phyloP scores from a whole-genome alignment of 2,329 filamentous ascomycete genomes.

The Pseudomassariella vexata region DNA sequence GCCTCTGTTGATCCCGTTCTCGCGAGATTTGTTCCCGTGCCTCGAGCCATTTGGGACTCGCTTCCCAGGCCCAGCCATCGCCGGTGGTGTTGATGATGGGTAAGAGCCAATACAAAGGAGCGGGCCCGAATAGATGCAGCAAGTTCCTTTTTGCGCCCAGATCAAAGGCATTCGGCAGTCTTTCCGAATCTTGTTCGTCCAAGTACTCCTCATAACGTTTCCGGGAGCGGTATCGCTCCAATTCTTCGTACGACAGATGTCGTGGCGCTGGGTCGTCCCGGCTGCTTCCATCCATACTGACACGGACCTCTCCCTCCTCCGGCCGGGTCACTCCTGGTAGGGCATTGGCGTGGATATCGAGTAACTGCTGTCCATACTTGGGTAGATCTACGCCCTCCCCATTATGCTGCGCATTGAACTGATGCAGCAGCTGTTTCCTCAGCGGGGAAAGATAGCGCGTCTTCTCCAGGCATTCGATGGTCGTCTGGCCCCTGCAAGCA shows the following conservation, averaged over 20 bases:
- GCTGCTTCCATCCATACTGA: slow-evolving; percentile 24
- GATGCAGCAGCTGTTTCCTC: slow-evolving; percentile 62
- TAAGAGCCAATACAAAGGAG: slow-evolving; percentile 67
- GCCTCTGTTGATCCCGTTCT: slow-evolving; percentile 54
- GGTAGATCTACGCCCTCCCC: slow-evolving; percentile 45
- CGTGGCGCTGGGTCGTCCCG: slow-evolving; percentile 32
- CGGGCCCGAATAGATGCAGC: slow-evolving; percentile 72
- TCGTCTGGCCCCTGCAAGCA: slow-evolving; percentile 75
- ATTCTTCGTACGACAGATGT: slow-evolving; percentile 47
- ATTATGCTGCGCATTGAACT: slow-evolving; percentile 51
- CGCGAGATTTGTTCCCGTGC: slow-evolving; percentile 58
- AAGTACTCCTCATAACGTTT: slow-evolving; percentile 67
- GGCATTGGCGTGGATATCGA: slow-evolving; percentile 77
- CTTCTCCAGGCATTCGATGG: slow-evolving; percentile 94
- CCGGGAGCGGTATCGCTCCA: slow-evolving; percentile 48
- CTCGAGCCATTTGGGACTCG: slow-evolving; percentile 71
- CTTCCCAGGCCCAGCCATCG: slow-evolving; percentile 92
- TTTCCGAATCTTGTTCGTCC: slow-evolving; percentile 81
- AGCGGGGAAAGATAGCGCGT: slow-evolving; percentile 86
- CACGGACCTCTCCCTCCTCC: slow-evolving; percentile 69
- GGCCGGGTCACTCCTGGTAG: slow-evolving; percentile 74
- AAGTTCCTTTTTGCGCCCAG: slow-evolving; percentile 79
- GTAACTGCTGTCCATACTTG: slow-evolving; percentile 64
- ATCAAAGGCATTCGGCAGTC: slow-evolving; percentile 89
- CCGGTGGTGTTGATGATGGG: slow-evolving; percentile 82